Evolutionary conservation across 164 flowering plant species (phyloP).

Genomic region (Chloranthus sessilifolius): DNA sequence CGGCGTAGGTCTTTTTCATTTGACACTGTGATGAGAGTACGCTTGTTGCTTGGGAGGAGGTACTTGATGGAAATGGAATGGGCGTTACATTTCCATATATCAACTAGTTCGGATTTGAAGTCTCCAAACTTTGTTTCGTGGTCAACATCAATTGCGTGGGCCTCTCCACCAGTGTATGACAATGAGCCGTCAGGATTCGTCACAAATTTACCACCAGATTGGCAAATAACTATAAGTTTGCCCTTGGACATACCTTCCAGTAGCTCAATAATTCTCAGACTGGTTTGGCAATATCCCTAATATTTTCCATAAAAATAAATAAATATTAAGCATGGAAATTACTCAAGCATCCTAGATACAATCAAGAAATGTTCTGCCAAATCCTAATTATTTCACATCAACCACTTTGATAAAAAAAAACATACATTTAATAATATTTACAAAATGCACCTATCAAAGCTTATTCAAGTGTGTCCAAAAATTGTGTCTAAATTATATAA

Average conservation of each 20-base stretch:
- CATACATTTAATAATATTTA: too few relatives aligned
- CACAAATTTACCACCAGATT: conserved; percentile 61
- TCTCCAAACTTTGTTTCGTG: conserved; percentile 47
- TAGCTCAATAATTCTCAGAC: too few relatives aligned
- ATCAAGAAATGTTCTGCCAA: too few relatives aligned
- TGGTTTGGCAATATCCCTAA: too few relatives aligned
- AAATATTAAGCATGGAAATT: too few relatives aligned
- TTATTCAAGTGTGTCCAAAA: too few relatives aligned
- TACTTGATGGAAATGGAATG: conserved; percentile 54
- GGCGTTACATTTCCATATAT: conserved; percentile 45
- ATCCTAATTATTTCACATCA: too few relatives aligned
- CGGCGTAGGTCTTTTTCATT: conserved; percentile 63
- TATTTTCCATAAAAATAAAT: too few relatives aligned
- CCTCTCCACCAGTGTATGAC: conserved; percentile 69
- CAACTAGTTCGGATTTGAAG: conserved; percentile 56
- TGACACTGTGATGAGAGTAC: conserved; percentile 54
- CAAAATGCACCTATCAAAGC: too few relatives aligned
- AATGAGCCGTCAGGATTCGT: conserved; percentile 56
- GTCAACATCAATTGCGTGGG: conserved; percentile 57
- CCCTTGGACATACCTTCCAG: conserved; percentile 46
- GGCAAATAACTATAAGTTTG: conserved; percentile 62
- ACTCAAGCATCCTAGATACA: too few relatives aligned
- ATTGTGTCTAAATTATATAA: too few relatives aligned
- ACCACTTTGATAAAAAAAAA: too few relatives aligned
- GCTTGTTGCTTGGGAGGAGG: conserved; percentile 64